These are phyloP conservation scores for Mucor circinelloides DNA, from an alignment of 371 early-diverging fungal genomes.

Conservation along the genomic window DNA sequence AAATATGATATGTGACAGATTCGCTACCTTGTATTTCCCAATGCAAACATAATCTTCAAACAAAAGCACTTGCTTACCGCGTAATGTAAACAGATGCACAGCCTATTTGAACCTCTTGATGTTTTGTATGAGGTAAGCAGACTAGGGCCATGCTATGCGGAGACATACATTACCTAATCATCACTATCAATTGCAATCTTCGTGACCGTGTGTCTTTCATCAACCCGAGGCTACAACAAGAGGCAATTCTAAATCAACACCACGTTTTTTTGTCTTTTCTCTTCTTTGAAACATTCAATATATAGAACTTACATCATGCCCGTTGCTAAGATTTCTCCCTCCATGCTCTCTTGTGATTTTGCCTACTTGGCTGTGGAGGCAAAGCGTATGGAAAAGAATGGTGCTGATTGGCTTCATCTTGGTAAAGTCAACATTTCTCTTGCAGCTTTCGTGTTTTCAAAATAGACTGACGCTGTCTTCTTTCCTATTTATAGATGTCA, in stretches of 20 bases:
- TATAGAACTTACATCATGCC: conserved; percentile 48
- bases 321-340: conserved; percentile 84
- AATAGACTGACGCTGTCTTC: background rate
- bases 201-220: background rate
- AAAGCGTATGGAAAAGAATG: conserved; percentile 82
- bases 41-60: background rate
- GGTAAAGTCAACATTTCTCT: conserved; percentile 51
- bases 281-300: background rate
- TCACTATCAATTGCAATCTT: background rate
- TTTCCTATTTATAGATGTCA: conserved; percentile 59
- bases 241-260: background rate
- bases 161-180: background rate
- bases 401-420: conserved; percentile 97
- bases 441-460: background rate
- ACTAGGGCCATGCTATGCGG: background rate
- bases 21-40: background rate
- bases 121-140: background rate
- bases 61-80: background rate
- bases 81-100: background rate
- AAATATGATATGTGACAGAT: background rate
- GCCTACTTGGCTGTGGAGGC: conserved; percentile 87
- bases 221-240: background rate
- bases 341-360: conserved; percentile 94
- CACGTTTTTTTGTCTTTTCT: background rate
- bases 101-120: background rate